Base-by-base conservation (phyloP, 768 basidiomycete species). In the Naganishia randhawae region DNA sequence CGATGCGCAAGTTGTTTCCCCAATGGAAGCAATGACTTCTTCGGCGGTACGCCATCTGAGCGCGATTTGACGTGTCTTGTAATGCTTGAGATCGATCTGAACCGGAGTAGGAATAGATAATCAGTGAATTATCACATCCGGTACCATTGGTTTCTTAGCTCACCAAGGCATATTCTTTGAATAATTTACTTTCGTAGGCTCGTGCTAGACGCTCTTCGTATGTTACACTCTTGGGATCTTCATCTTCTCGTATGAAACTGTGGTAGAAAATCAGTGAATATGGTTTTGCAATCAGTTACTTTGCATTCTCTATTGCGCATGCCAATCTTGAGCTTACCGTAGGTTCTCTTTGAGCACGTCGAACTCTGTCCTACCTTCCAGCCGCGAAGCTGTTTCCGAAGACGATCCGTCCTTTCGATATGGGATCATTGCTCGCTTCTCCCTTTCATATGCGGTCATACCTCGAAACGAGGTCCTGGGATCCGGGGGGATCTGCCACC, bases 41-140 rank as follows among this genome's bases (percentile, higher is more conserved):
- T 84, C 82, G 75, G 96, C 93, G 0, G 93, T 93, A 37, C 95
- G 84, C 95, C 95, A 98, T 16, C 95, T 88, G 5, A 98, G 84
- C 0, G 92, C 87, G 76, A 98, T 89, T 88, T 93, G 69, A 27
- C 91, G 90, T 0, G 89, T 87, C 81, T 92, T 96, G 83, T 91
- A 96, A 76, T 97, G 95, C 82, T 97, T 97, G 69, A 97, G 82
- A 80, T 97, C 92, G 76, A 80, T 76, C 78, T 79, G 65, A 7
- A 5, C 11, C 13, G 48, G 17, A 0, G 37, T 22, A n/a, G 22
- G 31, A n/a, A 35, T 67, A n/a, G 27, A 35, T 17, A 45, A 31
- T 25, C 32, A 11, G 32, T 62, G 19, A 2, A 32, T 33, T 3
- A 3, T 42, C 9, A 13, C 4, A 45, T 17, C 32, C 9, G 45